Evolutionary conservation across 805 yeast genomes (phyloP).

Genomic region (Wickerhamiella domercqiae): DNA sequence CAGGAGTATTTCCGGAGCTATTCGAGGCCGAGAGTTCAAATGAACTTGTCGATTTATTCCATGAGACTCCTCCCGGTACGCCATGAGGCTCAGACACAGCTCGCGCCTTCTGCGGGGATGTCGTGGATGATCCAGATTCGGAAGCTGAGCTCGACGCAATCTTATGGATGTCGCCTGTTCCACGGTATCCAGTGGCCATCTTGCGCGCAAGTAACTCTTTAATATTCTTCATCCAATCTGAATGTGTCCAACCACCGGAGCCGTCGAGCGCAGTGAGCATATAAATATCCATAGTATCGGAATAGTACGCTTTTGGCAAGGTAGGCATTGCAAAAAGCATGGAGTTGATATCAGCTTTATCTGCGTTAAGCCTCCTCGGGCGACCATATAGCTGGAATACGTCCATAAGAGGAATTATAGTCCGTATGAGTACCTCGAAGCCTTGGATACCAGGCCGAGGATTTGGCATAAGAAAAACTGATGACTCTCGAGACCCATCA

Average conservation of each 20-base stretch:
- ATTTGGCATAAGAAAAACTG: slow-evolving; percentile 71
- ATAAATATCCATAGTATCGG: slow-evolving; percentile 46
- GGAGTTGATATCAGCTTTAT: slow-evolving; percentile 49
- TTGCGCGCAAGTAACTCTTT: slow-evolving; percentile 42
- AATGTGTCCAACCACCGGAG: slow-evolving; percentile 34
- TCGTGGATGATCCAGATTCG: background rate
- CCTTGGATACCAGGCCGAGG: slow-evolving; percentile 71
- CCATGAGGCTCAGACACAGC: slow-evolving; percentile 14
- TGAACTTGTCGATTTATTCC: background rate
- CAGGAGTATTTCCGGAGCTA: background rate
- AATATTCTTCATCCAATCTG: slow-evolving; percentile 45
- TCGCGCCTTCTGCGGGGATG: slow-evolving; percentile 18
- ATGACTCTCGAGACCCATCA: slow-evolving; percentile 31
- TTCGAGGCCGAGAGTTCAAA: background rate
- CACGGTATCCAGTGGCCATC: slow-evolving; percentile 32
- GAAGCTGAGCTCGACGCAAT: slow-evolving; percentile 21
- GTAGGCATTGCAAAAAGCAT: slow-evolving; percentile 72
- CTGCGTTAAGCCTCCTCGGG: slow-evolving; percentile 59
- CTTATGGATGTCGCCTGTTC: slow-evolving; percentile 30
- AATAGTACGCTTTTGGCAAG: slow-evolving; percentile 58
- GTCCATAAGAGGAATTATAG: slow-evolving; percentile 59
- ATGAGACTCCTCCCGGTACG: too few relatives aligned
- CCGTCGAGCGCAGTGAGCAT: slow-evolving; percentile 27
- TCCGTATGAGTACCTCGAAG: slow-evolving; percentile 70
- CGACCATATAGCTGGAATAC: slow-evolving; percentile 70